These are phyloP conservation scores for Hemerocallis citrina DNA, from an alignment of 106 monocot genomes.

Conservation along the genomic window DNA sequence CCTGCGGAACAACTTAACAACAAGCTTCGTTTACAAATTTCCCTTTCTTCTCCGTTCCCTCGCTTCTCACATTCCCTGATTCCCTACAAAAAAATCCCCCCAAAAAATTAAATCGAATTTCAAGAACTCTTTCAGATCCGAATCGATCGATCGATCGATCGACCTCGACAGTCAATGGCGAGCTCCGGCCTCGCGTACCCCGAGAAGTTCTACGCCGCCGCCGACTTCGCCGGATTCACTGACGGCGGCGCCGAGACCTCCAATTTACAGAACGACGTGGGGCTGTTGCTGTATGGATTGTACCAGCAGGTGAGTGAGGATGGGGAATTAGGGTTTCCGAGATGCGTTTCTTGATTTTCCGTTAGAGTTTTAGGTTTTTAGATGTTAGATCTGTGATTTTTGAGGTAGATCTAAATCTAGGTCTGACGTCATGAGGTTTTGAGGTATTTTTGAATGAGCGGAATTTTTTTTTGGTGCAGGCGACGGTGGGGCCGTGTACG, in stretches of 20 bases:
- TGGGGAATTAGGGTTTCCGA: too few species aligned
- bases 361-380: not conserved
- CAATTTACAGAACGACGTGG: slow-evolving; percentile 48
- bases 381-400: too few species aligned
- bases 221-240: slow-evolving; percentile 44
- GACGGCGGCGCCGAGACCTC: slow-evolving; percentile 20
- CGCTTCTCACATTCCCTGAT: too few species aligned
- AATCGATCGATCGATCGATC: too few species aligned
- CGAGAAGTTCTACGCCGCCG: slow-evolving; percentile 55
- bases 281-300: slow-evolving; percentile 48
- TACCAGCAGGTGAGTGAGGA: slow-evolving; percentile 39
- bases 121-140: too few species aligned
- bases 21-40: too few species aligned
- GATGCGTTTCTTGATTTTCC: not conserved
- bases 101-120: too few species aligned
- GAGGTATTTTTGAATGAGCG: not conserved
- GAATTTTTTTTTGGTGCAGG: slow-evolving; percentile 31
- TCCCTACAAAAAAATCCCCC: too few species aligned
- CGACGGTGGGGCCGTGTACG: slow-evolving; percentile 54
- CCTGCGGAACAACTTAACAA: too few species aligned
- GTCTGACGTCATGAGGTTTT: not conserved
- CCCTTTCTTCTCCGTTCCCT: too few species aligned
- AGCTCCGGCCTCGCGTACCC: slow-evolving; percentile 55
- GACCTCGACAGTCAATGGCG: too few species aligned
- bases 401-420: too few species aligned